A percentile compares a stretch with the other conserved stretches of the same genome.
Conservation (phyloP, 257 asterid genomes). For the Echium plantagineum region DNA sequence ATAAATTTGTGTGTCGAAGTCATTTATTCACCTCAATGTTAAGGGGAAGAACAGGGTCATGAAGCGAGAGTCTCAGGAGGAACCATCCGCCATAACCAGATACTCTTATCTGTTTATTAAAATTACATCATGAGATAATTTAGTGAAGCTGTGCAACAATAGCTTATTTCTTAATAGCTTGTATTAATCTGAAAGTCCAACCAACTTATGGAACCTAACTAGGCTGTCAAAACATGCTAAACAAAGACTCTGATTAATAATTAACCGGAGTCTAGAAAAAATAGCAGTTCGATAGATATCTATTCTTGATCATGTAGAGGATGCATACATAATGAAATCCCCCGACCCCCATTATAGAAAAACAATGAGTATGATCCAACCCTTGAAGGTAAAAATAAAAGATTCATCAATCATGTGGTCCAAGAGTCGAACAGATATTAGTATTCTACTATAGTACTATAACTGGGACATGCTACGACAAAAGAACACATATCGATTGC, state of each 20-base stretch:
- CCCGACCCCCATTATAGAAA: neutral
- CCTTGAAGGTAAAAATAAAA: neutral
- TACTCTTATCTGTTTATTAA: constrained; percentile 57
- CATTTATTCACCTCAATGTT: constrained; percentile 65
- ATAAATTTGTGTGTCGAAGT: neutral
- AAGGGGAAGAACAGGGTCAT: constrained; percentile 94
- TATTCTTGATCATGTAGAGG: neutral
- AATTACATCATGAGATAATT: neutral
- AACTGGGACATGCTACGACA: neutral
- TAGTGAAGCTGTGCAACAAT: neutral
- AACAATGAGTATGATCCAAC: too few relatives aligned
- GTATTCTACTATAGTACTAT: neutral
- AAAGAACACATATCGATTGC: neutral
- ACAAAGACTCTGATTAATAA: too few relatives aligned
- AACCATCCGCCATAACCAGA: constrained; percentile 99
- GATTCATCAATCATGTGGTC: neutral
- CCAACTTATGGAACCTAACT: too few relatives aligned
- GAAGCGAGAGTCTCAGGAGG: constrained; percentile 94
- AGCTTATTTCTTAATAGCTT: too few relatives aligned
- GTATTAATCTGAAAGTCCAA: too few relatives aligned
- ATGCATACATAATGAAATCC: neutral
- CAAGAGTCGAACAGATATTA: neutral
- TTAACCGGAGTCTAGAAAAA: too few relatives aligned
- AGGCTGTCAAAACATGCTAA: too few relatives aligned
- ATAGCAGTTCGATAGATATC: too few relatives aligned